Conservation (phyloP, 1,139 yeast genomes). For the Candida labiduridarum region DNA sequence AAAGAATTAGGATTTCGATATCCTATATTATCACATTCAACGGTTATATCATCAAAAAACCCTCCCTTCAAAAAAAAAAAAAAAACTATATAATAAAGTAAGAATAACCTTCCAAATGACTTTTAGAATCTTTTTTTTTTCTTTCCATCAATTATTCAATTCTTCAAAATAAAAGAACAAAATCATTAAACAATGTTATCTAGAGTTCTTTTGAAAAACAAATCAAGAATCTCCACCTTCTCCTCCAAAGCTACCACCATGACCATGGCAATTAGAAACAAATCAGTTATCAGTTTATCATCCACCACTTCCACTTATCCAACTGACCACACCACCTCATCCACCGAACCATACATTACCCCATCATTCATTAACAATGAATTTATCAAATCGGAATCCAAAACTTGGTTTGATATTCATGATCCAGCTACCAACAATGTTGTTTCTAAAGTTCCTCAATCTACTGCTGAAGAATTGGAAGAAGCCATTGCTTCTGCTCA, state of each 20-base stretch:
- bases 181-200: conserved; percentile 15
- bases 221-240: conserved; percentile 4
- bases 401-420: conserved; percentile 69
- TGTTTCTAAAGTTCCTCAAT: conserved; percentile 72
- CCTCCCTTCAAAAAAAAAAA: too few relatives aligned
- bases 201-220: conserved; percentile 12
- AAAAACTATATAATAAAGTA: background rate
- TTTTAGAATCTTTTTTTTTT: background rate
- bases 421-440: conserved; percentile 78
- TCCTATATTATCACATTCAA: conserved; percentile 5
- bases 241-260: background rate
- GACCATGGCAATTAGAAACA: conserved; percentile 18
- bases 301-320: conserved; percentile 45
- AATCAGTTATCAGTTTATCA: conserved; percentile 28
- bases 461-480: conserved; percentile 66
- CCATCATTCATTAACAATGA: conserved; percentile 62
- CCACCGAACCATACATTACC: conserved; percentile 50
- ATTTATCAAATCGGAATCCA: conserved; percentile 56
- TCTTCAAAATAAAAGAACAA: too few relatives aligned
- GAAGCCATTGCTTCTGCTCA: conserved; percentile 69
- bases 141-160: background rate
- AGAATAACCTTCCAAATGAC: background rate
- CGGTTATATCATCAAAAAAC: background rate
- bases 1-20: conserved; percentile 5
- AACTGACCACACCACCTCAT: conserved; percentile 44